Conservation (phyloP, 805 yeast species). For the Henningerozyma blattae region DNA sequence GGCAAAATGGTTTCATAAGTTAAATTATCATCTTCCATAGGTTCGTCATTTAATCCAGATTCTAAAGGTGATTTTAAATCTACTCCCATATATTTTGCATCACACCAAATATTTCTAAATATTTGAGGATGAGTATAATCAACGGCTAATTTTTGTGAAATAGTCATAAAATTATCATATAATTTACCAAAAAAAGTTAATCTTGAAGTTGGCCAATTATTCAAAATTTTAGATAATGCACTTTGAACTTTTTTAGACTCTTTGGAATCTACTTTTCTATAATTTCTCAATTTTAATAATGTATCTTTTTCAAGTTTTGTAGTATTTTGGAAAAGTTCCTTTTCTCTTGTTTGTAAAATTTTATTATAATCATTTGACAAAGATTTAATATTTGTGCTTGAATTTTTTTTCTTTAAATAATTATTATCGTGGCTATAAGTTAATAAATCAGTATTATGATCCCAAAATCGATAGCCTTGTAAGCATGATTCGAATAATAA, state of each 20-base stretch:
- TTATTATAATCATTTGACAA: constrained; percentile 11
- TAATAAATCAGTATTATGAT: constrained; percentile 24
- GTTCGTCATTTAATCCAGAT: constrained; percentile 9
- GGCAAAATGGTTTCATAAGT: constrained; percentile 17
- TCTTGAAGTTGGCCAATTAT: constrained; percentile 30
- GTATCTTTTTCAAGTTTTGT: constrained; percentile 15
- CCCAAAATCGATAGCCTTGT: constrained; percentile 29
- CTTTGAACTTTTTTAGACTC: constrained; percentile 30
- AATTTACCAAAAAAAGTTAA: constrained; percentile 39
- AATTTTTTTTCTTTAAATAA: constrained; percentile 1
- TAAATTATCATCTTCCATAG: constrained; percentile 10
- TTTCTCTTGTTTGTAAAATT: constrained; percentile 19
- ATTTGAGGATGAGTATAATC: constrained; percentile 47
- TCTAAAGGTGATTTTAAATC: constrained; percentile 13
- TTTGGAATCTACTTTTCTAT: constrained; percentile 27
- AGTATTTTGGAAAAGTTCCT: constrained; percentile 19
- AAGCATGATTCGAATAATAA: constrained; percentile 27
- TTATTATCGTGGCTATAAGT: neutral
- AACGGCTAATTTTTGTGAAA: constrained; percentile 40
- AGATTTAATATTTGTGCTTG: too few species aligned
- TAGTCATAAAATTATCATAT: constrained; percentile 39
- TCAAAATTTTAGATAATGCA: constrained; percentile 31
- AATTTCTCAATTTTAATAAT: constrained; percentile 23
- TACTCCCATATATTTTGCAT: constrained; percentile 23
- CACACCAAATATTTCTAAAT: constrained; percentile 40